These are phyloP conservation scores for Neopestalotiopsis clavispora DNA, from an alignment of 2,329 filamentous ascomycete genomes.

Conservation along the genomic window DNA sequence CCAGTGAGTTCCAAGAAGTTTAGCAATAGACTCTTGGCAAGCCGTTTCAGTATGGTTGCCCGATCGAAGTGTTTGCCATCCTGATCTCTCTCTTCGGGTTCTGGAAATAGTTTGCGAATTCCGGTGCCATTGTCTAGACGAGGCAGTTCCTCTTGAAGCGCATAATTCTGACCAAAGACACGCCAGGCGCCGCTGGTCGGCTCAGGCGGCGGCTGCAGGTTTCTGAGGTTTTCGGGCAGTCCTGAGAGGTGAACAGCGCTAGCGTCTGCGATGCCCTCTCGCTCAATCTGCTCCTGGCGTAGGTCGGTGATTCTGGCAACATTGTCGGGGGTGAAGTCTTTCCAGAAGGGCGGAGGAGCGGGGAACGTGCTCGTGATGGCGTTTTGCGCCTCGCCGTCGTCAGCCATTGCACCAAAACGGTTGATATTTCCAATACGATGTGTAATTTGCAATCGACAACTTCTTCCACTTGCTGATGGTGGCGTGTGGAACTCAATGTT, in stretches of 20 bases:
- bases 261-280: constrained; percentile 29
- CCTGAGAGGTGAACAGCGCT: constrained; percentile 43
- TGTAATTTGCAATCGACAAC: background rate
- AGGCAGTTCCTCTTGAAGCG: constrained; percentile 66
- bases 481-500: too few relatives aligned
- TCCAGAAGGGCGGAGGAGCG: constrained; percentile 88
- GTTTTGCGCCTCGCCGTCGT: constrained; percentile 28
- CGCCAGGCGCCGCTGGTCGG: constrained; percentile 74
- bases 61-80: constrained; percentile 65
- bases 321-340: constrained; percentile 81
- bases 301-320: constrained; percentile 58
- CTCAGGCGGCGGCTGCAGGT: constrained; percentile 80
- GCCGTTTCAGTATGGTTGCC: constrained; percentile 72
- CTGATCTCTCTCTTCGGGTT: constrained; percentile 51
- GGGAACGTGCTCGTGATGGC: constrained; percentile 74
- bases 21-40: constrained; percentile 83
- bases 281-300: constrained; percentile 40
- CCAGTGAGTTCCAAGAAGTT: constrained; percentile 88
- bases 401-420: constrained; percentile 29
- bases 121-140: constrained; percentile 65
- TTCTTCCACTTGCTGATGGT: too few relatives aligned
- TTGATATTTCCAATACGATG: background rate
- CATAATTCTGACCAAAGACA: constrained; percentile 73
- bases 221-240: constrained; percentile 73
- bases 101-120: constrained; percentile 66